phyloP scores from a whole-genome alignment of 2,329 filamentous ascomycete species.

The Talaromyces sp. region DNA sequence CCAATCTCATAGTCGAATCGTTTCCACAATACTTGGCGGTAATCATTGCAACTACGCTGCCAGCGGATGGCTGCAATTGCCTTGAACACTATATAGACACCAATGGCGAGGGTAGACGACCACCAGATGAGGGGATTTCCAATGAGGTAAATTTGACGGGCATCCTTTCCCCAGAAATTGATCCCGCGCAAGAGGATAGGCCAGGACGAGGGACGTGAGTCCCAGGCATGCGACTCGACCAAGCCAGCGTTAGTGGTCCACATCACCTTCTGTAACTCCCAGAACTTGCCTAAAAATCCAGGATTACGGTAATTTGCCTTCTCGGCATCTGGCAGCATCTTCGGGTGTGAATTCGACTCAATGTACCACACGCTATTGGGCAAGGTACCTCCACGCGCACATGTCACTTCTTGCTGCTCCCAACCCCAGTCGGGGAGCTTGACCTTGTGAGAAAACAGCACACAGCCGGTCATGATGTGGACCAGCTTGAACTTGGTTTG shows the following conservation, averaged over 20 bases:
- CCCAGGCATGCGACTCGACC: constrained; percentile 96
- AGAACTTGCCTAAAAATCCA: constrained; percentile 96
- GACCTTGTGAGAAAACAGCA: constrained; percentile 97
- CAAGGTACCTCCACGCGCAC: constrained; percentile 83
- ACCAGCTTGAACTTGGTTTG: constrained; percentile 95
- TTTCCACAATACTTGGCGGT: constrained; percentile 80
- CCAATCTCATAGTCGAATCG: constrained; percentile 98
- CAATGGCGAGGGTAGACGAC: constrained; percentile 77
- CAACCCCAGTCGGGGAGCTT: constrained; percentile 98
- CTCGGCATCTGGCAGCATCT: constrained; percentile 73
- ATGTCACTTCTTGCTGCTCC: constrained; percentile 99
- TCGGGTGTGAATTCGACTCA: constrained; percentile 84
- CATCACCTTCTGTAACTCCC: constrained; percentile 97
- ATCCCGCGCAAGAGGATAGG: constrained; percentile 89
- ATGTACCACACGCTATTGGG: constrained; percentile 98
- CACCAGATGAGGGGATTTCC: constrained; percentile 97
- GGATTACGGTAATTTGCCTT: constrained; percentile 96
- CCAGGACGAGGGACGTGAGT: constrained; percentile 92
- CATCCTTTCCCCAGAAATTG: constrained; percentile 97
- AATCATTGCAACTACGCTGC: constrained; percentile 92
- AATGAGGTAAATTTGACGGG: constrained; percentile 94
- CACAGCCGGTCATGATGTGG: constrained; percentile 95
- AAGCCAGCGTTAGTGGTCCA: constrained; percentile 97
- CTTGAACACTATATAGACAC: constrained; percentile 81
- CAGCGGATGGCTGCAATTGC: constrained; percentile 83